Evolutionary conservation across 139 green algal genomes (phyloP), one percentile per base, ranked within the genome.

Genomic region (Micromonas pusilla): DNA sequence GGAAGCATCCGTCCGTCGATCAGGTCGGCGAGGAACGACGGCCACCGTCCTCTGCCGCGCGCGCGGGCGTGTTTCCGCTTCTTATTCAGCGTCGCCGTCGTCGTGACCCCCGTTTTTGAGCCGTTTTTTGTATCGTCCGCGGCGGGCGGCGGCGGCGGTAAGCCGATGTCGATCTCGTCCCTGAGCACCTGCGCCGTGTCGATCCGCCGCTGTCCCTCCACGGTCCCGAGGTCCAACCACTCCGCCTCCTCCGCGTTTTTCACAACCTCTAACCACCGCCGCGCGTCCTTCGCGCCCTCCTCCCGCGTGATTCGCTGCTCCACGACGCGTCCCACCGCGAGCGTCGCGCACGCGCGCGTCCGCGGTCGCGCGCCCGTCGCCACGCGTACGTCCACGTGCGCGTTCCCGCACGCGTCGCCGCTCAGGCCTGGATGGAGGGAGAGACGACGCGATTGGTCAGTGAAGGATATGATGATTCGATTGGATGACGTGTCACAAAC

Each of bases 221-320:
- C 84, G 23, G 88, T 90, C 4, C 73, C 79, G 60, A 88, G 73
- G 70, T 92, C 85, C 0, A 91, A 76, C 63, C 71, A 83, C 1
- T 83, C 62, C n/a, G 76, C 26, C 80, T 91, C 88, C 45, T 88
- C 81, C 2, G 77, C 79, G 9, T 85, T 38, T 25, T 74, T 83
- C 25, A 92, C 88, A 34, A 86, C 33, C 38, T 77, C 67, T 34
- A 90, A 66, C 88, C 88, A 92, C 34, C 86, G 73, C 30, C 83
- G 82, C 57, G 88, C 79, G 23, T 83, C 65, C n/a, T 3, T 26
- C 26, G 71, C 30, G 20, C 87, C 85, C 66, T 88, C 85, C 31
- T 79, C 66, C 5, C 81, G 53, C 2, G 31, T 37, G 20, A 70
- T 6, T 31, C 57, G 53, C 52, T 52, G 20, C 33, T 68, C 72